Conservation (phyloP, 176 grass and related monocot genomes). For the Avena insularis region DNA sequence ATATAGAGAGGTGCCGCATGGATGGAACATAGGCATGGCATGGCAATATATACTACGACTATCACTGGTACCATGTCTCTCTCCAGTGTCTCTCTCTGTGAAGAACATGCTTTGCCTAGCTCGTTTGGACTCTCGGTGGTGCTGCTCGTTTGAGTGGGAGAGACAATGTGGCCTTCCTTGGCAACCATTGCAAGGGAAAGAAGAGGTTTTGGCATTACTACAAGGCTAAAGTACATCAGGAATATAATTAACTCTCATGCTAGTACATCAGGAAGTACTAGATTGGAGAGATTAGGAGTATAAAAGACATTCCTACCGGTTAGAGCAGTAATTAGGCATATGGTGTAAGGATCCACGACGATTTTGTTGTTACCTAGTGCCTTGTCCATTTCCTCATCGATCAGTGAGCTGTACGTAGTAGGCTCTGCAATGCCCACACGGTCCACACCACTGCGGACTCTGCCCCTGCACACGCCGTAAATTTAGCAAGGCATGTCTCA, state of each 20-base stretch:
- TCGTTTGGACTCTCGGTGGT: not conserved
- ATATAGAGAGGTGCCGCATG: slow-evolving; percentile 12
- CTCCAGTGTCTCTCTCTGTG: not conserved
- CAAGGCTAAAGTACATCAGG: not conserved
- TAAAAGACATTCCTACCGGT: not conserved
- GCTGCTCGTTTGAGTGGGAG: slow-evolving; percentile 10
- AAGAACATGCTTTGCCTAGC: not conserved
- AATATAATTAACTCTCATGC: not conserved
- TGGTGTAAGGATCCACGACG: not conserved
- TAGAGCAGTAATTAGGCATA: not conserved
- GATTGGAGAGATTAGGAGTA: not conserved
- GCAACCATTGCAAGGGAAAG: not conserved
- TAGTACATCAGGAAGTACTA: not conserved
- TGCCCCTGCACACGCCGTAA: not conserved
- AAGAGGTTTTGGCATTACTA: not conserved
- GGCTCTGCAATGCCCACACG: slow-evolving; percentile 40
- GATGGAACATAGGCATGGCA: not conserved
- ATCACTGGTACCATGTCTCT: slow-evolving; percentile 3
- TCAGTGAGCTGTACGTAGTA: slow-evolving; percentile 22
- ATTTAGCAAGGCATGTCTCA: not conserved
- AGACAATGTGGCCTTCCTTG: not conserved
- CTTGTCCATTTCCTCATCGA: slow-evolving; percentile 13
- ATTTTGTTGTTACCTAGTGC: slow-evolving; percentile 17
- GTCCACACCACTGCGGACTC: not conserved
- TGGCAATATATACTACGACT: not conserved